Conservation (phyloP, 2,329 filamentous ascomycete species). For the Sporothrix pseudoabietina region DNA sequence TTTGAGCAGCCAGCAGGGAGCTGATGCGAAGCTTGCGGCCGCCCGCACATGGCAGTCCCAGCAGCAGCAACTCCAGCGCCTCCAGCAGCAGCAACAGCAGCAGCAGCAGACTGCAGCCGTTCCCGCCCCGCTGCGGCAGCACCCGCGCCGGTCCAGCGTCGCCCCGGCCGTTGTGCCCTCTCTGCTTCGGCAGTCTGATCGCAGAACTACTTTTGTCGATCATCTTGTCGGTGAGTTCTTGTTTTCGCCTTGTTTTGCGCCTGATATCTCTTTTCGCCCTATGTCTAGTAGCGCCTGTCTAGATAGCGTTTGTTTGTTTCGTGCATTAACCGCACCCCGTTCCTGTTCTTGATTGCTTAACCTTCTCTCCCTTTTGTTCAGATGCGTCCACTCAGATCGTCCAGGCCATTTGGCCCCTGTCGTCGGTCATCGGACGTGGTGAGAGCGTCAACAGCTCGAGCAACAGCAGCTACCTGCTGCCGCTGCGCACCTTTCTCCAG, state of each 20-base stretch:
- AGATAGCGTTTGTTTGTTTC: conserved; percentile 6
- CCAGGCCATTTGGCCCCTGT: conserved; percentile 93
- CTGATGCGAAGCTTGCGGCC: conserved; percentile 26
- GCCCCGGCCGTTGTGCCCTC: conserved; percentile 67
- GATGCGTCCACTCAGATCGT: conserved; percentile 98
- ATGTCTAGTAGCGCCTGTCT: background rate
- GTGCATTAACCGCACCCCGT: background rate
- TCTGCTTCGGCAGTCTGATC: conserved; percentile 83
- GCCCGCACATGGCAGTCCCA: conserved; percentile 30
- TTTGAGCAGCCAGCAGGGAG: conserved; percentile 25
- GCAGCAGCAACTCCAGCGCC: conserved; percentile 25
- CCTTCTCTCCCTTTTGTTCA: conserved; percentile 49
- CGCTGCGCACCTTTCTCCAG: conserved; percentile 93
- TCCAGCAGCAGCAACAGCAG: conserved; percentile 21
- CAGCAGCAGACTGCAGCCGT: background rate
- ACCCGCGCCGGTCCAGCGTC: conserved; percentile 60
- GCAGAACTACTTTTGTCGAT: conserved; percentile 94
- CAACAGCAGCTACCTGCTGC: conserved; percentile 61
- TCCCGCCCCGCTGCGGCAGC: conserved; percentile 61
- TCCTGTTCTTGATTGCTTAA: conserved; percentile 25
- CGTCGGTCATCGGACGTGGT: conserved; percentile 74
- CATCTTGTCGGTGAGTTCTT: conserved; percentile 87
- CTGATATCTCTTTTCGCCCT: background rate
- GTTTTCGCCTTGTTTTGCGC: background rate
- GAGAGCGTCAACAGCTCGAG: conserved; percentile 48